phyloP scores from a whole-genome alignment of 768 basidiomycete species.

The Crepidotus variabilis region DNA sequence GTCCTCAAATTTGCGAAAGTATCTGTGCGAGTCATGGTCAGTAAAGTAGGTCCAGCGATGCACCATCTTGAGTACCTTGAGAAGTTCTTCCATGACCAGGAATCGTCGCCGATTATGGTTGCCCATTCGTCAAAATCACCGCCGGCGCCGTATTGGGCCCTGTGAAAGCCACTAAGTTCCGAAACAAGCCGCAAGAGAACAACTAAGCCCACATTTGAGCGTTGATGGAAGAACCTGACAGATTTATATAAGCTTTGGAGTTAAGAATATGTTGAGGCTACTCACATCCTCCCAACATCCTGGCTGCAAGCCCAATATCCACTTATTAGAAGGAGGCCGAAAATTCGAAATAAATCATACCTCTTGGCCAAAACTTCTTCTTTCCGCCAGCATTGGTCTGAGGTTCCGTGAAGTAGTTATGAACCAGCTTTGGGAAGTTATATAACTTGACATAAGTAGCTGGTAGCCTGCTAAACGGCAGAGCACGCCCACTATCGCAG shows the following conservation, averaged over 20 bases:
- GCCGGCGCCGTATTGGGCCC: slow-evolving; percentile 66
- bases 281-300: slow-evolving; percentile 66
- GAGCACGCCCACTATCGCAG: slow-evolving; percentile 35
- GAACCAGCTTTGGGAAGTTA: slow-evolving; percentile 37
- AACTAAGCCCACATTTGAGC: slow-evolving; percentile 39
- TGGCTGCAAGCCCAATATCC: slow-evolving; percentile 33
- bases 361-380: slow-evolving; percentile 59
- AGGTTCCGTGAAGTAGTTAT: slow-evolving; percentile 49
- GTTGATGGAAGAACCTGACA: slow-evolving; percentile 52
- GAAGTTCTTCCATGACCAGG: slow-evolving; percentile 62
- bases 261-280: not conserved
- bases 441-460: slow-evolving; percentile 36
- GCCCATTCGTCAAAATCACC: slow-evolving; percentile 74
- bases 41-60: not conserved
- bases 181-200: not conserved
- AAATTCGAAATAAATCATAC: slow-evolving; percentile 25
- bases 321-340: not conserved
- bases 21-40: slow-evolving; percentile 31
- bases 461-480: slow-evolving; percentile 38
- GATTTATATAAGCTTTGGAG: not conserved
- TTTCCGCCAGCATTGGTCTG: slow-evolving; percentile 44
- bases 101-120: slow-evolving; percentile 44
- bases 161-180: slow-evolving; percentile 8
- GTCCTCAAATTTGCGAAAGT: slow-evolving; percentile 66
- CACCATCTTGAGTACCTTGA: slow-evolving; percentile 28